Evolutionary conservation across 2,329 filamentous ascomycete species (phyloP).

Genomic region (Monilinia polystroma): DNA sequence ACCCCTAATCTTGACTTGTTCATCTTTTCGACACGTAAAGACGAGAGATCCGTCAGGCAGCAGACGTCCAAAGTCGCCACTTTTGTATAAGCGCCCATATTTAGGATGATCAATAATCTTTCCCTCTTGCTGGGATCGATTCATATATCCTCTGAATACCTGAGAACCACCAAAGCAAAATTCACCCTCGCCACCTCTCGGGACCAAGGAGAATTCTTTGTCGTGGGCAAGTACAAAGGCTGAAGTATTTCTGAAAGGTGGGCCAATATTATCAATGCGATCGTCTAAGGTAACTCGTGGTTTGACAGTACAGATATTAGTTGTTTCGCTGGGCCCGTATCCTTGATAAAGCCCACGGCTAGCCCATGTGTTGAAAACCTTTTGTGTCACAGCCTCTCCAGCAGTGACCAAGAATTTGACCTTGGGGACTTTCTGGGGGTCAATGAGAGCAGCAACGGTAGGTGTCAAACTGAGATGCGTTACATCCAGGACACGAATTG

Average conservation of each 20-base stretch:
- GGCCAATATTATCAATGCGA: constrained; percentile 73
- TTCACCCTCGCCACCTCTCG: constrained; percentile 73
- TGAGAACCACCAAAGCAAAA: constrained; percentile 86
- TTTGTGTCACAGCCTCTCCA: constrained; percentile 74
- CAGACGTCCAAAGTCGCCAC: constrained; percentile 78
- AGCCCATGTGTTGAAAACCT: constrained; percentile 69
- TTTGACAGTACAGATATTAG: constrained; percentile 81
- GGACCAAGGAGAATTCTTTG: constrained; percentile 53
- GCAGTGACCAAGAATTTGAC: constrained; percentile 78
- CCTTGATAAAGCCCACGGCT: constrained; percentile 69
- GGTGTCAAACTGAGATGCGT: constrained; percentile 86
- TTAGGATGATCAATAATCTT: constrained; percentile 68
- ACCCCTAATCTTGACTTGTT: constrained; percentile 79
- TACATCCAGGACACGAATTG: constrained; percentile 61
- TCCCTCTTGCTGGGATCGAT: constrained; percentile 58
- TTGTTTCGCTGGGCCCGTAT: constrained; percentile 84
- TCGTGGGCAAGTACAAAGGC: constrained; percentile 43
- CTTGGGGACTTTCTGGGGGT: constrained; percentile 64
- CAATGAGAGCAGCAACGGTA: constrained; percentile 75
- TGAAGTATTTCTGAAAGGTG: constrained; percentile 72
- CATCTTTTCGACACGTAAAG: constrained; percentile 71
- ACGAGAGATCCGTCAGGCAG: constrained; percentile 73
- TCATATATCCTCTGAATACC: constrained; percentile 72
- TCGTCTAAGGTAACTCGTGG: constrained; percentile 56
- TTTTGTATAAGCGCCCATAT: constrained; percentile 75